Evolutionary conservation across 2,329 filamentous ascomycete genomes (phyloP).

Genomic region (Elsinoe australis): DNA sequence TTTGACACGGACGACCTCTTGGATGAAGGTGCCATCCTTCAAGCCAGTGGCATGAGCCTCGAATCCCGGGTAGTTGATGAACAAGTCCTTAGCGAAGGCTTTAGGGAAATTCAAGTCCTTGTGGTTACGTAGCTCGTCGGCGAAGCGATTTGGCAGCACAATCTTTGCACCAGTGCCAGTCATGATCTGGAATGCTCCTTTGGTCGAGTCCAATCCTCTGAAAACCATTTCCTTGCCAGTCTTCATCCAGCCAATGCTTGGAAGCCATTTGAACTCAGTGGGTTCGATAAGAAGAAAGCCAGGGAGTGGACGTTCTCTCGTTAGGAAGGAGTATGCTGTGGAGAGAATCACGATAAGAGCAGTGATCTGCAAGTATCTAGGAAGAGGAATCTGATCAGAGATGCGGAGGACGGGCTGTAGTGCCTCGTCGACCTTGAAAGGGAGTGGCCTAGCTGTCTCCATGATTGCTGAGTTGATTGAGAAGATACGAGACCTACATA

Average conservation of each 20-base stretch:
- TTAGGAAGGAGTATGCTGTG: slow-evolving; percentile 15
- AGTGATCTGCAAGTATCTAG: slow-evolving; percentile 4
- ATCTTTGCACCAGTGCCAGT: slow-evolving; percentile 21
- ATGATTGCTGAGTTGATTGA: not conserved
- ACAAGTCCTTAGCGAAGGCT: slow-evolving; percentile 21
- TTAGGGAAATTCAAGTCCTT: slow-evolving; percentile 22
- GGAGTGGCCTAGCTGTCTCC: not conserved
- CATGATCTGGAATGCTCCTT: slow-evolving; percentile 21
- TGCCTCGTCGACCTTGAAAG: slow-evolving; percentile 2
- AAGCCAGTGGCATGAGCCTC: slow-evolving; percentile 20
- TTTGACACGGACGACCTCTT: slow-evolving; percentile 22
- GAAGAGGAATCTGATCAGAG: slow-evolving; percentile 4
- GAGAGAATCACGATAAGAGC: slow-evolving; percentile 3
- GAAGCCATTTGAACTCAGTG: slow-evolving; percentile 14
- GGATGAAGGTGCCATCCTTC: slow-evolving; percentile 20
- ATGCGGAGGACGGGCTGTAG: slow-evolving; percentile 10
- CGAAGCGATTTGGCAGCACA: slow-evolving; percentile 22
- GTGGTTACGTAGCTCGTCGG: slow-evolving; percentile 21
- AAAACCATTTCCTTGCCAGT: slow-evolving; percentile 15
- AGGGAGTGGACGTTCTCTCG: slow-evolving; percentile 14
- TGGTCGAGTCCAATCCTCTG: slow-evolving; percentile 7
- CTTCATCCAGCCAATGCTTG: slow-evolving; percentile 15
- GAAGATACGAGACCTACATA: not conserved
- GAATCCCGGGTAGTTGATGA: slow-evolving; percentile 21
- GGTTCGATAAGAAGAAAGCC: slow-evolving; percentile 16